Evolutionary conservation across 1,284 basidiomycete species (phyloP), one percentile per base, ranked within the genome.

Genomic region (Ceratobasidium sp.): DNA sequence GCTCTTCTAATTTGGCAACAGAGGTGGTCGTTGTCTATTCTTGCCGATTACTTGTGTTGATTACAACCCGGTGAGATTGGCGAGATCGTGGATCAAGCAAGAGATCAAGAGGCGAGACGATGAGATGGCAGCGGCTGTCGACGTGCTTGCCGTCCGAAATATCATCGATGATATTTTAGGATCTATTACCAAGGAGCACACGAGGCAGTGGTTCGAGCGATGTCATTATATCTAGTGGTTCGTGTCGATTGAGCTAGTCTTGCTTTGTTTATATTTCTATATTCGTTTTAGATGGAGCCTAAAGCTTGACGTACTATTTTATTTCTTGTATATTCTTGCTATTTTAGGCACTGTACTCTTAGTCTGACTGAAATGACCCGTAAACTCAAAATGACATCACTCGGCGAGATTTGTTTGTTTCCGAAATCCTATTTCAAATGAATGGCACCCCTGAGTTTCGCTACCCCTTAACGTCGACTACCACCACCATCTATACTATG

Each of bases 161-260:
- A 67, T 67, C 44, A 28, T 67, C 42, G 23, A 51, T 12, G 15
- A 67, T 6, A 23, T n/a, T 4, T 9, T 67, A 2, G 26, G 26
- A 12, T 46, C 64, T 4, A 51, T 67, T 13, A 23, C 64, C 12
- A 33, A n/a, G 28, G 64, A 26, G 44, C 44, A 67, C 12, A 44
- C 64, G 18, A 26, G 42, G 26, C 5, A 33, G 49, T 67, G 64
- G 64, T 67, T 67, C 26, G 26, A 67, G 28, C n/a, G 20, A 42
- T 67, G 64, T n/a, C 3, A 51, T 20, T 67, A 67, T 18, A 51
- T 51, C 42, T 63, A 5, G 9, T 1, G 4, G 7, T 40, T 42
- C 39, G 33, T 33, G 33, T 33, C 33, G 33, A 33, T 33, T 1
- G 9, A 20, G 33, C n/a, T 7, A 18, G 18, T 20, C 0, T 13